A percentile compares a stretch with the other conserved stretches of the same genome.
Evolutionary conservation across 75 land plant species (phyloP).

Genomic region (Ceratopteris richardii): DNA sequence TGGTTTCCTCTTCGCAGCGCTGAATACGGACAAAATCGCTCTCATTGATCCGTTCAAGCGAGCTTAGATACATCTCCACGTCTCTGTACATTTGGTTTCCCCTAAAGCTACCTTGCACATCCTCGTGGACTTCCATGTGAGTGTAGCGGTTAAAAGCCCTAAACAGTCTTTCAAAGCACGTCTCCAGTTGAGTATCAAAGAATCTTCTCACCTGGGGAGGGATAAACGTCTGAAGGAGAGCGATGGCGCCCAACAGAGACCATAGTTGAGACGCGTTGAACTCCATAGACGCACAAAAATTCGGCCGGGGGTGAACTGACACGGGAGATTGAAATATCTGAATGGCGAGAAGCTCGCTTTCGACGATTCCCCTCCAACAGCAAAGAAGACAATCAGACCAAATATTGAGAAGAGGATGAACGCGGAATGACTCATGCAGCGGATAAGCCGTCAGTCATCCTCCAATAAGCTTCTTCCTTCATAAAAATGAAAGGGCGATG

Average conservation of each 20-base stretch:
- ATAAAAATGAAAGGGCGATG: too few relatives aligned
- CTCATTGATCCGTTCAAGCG: slow-evolving; percentile 19
- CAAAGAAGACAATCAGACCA: too few relatives aligned
- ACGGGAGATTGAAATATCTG: too few relatives aligned
- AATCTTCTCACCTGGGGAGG: slow-evolving; percentile 43
- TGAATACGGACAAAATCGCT: slow-evolving; percentile 28
- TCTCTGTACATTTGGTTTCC: slow-evolving; percentile 68
- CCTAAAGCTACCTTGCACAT: slow-evolving; percentile 44
- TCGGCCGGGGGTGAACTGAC: background rate
- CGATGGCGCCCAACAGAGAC: slow-evolving; percentile 63
- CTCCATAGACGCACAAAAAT: background rate
- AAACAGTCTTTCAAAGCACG: slow-evolving; percentile 11
- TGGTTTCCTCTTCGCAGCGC: slow-evolving; percentile 20
- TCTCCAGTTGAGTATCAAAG: slow-evolving; percentile 38
- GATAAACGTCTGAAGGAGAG: slow-evolving; percentile 54
- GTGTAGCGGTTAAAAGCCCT: slow-evolving; percentile 47
- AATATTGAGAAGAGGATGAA: too few relatives aligned
- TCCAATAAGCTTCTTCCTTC: too few relatives aligned
- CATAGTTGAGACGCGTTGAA: slow-evolving; percentile 46
- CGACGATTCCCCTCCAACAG: too few relatives aligned
- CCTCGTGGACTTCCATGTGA: slow-evolving; percentile 57
- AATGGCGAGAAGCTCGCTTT: too few relatives aligned
- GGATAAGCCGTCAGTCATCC: too few relatives aligned
- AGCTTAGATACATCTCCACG: slow-evolving; percentile 54
- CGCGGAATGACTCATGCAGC: too few relatives aligned